phyloP scores from a whole-genome alignment of 2,329 filamentous ascomycete species.

The Huntiella savannae region DNA sequence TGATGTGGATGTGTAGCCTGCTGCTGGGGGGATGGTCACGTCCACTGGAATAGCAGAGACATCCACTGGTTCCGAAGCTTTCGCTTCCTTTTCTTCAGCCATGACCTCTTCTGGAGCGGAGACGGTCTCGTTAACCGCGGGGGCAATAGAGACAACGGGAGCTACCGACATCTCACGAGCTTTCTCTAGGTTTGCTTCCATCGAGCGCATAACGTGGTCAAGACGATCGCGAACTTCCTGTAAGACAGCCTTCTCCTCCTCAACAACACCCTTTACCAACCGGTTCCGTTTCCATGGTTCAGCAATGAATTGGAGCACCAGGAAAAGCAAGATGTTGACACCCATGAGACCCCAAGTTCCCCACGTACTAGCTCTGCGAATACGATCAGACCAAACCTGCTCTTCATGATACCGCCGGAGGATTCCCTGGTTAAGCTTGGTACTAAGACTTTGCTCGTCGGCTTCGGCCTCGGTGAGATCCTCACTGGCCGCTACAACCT shows the following conservation, averaged over 20 bases:
- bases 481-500: constrained; percentile 53
- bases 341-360: constrained; percentile 97
- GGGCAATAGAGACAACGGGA: not conserved
- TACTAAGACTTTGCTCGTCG: constrained; percentile 57
- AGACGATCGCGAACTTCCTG: constrained; percentile 24
- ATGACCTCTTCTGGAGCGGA: not conserved
- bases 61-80: not conserved
- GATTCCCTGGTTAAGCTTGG: constrained; percentile 62
- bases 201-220: constrained; percentile 11
- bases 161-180: constrained; percentile 5
- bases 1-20: too few relatives aligned
- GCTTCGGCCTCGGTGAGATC: constrained; percentile 57
- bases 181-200: constrained; percentile 9
- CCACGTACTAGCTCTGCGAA: constrained; percentile 90
- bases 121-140: not conserved
- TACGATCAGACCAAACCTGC: constrained; percentile 98
- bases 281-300: constrained; percentile 78
- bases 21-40: not conserved
- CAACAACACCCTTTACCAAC: constrained; percentile 66
- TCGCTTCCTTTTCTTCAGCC: not conserved
- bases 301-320: constrained; percentile 71
- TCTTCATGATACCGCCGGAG: constrained; percentile 92
- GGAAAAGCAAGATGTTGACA: constrained; percentile 74
- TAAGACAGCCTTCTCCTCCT: constrained; percentile 46
- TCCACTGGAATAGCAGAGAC: not conserved